phyloP scores from a whole-genome alignment of 2,329 filamentous ascomycete species.

The Colletotrichum incanum region DNA sequence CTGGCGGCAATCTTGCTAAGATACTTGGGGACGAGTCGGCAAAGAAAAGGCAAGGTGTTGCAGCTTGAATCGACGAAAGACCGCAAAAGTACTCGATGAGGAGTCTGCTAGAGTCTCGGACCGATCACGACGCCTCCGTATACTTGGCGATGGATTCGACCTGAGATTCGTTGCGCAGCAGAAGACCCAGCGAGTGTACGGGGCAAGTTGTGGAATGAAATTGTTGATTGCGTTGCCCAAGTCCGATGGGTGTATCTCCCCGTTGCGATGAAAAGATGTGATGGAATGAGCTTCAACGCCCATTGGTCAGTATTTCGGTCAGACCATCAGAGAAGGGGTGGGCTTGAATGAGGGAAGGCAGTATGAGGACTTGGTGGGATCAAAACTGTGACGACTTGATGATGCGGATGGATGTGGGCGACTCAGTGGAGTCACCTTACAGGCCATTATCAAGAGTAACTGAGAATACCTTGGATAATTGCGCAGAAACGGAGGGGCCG shows the following conservation, averaged over 20 bases:
- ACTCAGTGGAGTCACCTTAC: constrained; percentile 16
- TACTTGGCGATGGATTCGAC: constrained; percentile 37
- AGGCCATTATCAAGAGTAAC: constrained; percentile 20
- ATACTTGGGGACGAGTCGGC: neutral
- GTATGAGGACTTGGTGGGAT: neutral
- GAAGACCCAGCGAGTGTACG: neutral
- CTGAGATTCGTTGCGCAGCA: constrained; percentile 3
- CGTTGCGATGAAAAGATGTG: neutral
- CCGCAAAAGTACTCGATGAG: neutral
- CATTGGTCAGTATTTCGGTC: constrained; percentile 23
- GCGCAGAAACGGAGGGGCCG: constrained; percentile 30
- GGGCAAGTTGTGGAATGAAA: neutral
- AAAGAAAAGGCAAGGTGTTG: neutral
- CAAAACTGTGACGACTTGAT: constrained; percentile 26
- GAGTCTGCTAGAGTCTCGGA: neutral
- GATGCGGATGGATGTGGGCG: constrained; percentile 18
- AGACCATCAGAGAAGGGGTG: neutral
- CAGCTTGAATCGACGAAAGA: neutral
- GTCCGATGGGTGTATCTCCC: neutral
- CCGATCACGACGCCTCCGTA: constrained; percentile 32
- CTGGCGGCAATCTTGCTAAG: neutral
- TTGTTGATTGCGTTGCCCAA: neutral
- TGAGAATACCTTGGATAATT: constrained; percentile 29
- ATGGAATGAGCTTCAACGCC: constrained; percentile 12
- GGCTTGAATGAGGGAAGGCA: neutral